A percentile compares a stretch with the other conserved stretches of the same genome.
phyloP scores from a whole-genome alignment of 164 flowering plant species.

The Litsea cubeba region DNA sequence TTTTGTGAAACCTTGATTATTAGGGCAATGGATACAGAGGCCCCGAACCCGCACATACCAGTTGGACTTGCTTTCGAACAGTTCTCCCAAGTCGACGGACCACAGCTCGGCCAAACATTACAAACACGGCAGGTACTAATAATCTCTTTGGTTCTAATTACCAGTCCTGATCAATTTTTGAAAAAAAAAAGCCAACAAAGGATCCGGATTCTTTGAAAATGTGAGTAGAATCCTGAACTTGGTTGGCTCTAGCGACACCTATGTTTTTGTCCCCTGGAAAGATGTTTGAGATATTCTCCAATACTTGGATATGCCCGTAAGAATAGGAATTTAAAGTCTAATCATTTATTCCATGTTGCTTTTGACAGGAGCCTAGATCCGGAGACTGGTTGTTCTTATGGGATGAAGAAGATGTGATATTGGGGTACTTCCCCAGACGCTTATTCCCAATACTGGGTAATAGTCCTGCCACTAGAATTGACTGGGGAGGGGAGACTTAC shows the following conservation, averaged over 20 bases:
- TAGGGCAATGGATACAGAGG: background rate
- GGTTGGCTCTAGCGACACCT: background rate
- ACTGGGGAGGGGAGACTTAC: background rate
- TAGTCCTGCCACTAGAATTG: background rate
- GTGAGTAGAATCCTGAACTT: no score
- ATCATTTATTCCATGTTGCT: background rate
- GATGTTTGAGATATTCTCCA: background rate
- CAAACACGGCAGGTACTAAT: background rate
- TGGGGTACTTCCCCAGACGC: background rate
- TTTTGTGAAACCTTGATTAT: background rate
- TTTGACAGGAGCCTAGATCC: background rate
- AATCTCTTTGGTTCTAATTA: no score
- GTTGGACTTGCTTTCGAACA: background rate
- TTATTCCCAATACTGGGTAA: background rate
- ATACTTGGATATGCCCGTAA: background rate
- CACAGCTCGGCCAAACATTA: background rate
- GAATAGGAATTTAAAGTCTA: background rate
- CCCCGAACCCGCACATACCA: background rate
- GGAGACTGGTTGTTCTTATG: background rate
- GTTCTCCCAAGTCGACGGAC: background rate
- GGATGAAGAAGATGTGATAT: background rate
- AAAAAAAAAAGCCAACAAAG: no score
- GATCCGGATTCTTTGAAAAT: no score
- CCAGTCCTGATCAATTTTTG: no score
- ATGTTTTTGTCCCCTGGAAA: background rate